A percentile compares a stretch with the other conserved stretches of the same genome.
Evolutionary conservation across 2,329 filamentous ascomycete species (phyloP).

Genomic region (Diplodia seriata): DNA sequence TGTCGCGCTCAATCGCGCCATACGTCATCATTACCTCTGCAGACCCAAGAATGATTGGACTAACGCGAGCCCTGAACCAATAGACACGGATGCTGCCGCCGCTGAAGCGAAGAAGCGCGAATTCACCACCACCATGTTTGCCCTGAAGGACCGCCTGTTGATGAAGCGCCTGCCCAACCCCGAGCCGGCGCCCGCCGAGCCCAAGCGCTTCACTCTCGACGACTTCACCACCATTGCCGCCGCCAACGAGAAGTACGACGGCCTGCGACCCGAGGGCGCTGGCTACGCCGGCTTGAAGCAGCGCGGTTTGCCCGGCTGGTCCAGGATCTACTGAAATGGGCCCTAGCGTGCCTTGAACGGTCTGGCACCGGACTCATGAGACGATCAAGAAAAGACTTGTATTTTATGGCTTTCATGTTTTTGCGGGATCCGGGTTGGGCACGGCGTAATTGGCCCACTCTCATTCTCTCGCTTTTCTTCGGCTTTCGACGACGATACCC

Average conservation of each 20-base stretch:
- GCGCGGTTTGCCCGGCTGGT: slow-evolving; percentile 14
- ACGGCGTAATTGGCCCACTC: neutral
- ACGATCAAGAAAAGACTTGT: neutral
- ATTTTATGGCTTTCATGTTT: slow-evolving; percentile 3
- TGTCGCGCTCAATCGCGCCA: neutral
- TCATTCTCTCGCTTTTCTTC: neutral
- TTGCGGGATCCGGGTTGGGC: neutral
- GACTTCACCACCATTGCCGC: slow-evolving; percentile 28
- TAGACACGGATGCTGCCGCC: neutral
- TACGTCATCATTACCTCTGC: slow-evolving; percentile 3
- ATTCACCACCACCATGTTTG: neutral
- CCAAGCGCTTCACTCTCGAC: slow-evolving; percentile 21
- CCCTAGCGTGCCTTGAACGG: neutral
- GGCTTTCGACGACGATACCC: neutral
- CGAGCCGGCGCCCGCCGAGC: neutral
- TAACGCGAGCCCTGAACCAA: neutral
- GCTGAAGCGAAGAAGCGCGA: neutral
- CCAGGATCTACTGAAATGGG: slow-evolving; percentile 8
- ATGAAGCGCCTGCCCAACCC: slow-evolving; percentile 7
- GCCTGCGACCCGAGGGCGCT: slow-evolving; percentile 12
- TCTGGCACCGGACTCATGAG: neutral
- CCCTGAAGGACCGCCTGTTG: neutral
- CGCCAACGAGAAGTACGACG: slow-evolving; percentile 24
- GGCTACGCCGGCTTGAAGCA: slow-evolving; percentile 23
- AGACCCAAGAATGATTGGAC: neutral